Evolutionary conservation across 805 yeast genomes (phyloP), one percentile per base, ranked within the genome.

Genomic region (Candida quercuum): DNA sequence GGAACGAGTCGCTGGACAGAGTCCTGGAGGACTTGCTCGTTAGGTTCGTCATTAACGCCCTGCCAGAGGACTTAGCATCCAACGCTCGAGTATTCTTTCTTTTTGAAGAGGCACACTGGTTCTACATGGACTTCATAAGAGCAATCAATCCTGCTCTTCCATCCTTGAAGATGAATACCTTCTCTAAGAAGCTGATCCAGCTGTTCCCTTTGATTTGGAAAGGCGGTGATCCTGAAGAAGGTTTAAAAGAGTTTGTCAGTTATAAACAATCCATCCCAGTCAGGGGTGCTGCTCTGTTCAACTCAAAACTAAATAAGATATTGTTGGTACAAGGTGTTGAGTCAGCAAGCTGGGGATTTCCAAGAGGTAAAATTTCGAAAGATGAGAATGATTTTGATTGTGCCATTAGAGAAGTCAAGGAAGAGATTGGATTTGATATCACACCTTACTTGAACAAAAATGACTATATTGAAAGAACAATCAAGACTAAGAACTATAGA

Each of bases 51-150:
- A 75, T 89, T 40, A 93, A 93, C 66, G 85, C 89, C 36, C 98
- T 99, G 9, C 76, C 78, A 5, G 97, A 91, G 53, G 99, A 93
- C 59, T 64, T 91, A 36, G 77, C 93, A 24, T 74, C 89, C 13
- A 72, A 80, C 21, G 91, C 67, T 36, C 71, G 99, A 54, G 83
- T 89, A 19, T 76, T 88, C 54, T 93, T 93, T 64, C 95, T 89
- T 57, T 81, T 93, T 29, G 99, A 93, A 66, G 98, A 93, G 60
- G 99, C 99, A 2, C 96, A 88, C 49, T 93, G 99, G 99, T 93
- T 85, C 56, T 93, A 89, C 61, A 74, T 83, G 35, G 99, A 93
- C 61, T 89, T 82, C 51, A 70, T 82, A 11, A 72, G 89, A 25
- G 74, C 72, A 25, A 63, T 81, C 50, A 83, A 87, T 57, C 89